Evolutionary conservation across 495 filamentous ascomycete genomes (phyloP), one percentile per base, ranked within the genome.

Genomic region (Penicillium samsonianum): DNA sequence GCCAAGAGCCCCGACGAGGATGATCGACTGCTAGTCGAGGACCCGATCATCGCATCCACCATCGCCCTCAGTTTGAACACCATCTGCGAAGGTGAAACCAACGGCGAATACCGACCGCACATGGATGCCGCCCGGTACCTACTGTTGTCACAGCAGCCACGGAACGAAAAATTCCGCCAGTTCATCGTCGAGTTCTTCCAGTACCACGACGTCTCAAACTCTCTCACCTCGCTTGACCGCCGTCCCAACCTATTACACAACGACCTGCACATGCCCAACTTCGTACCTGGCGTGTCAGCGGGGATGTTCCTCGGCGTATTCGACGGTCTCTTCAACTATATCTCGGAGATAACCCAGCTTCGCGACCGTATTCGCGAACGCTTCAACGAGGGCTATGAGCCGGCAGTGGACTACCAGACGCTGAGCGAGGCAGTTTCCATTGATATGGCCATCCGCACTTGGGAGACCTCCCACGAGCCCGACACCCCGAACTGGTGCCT

Each of bases 171-270:
- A 28, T 90, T 92, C 65, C 74, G 84, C 17, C 84, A 86, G 58
- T 96, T 96, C 67, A 88, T 96, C 61, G 82, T 90, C 69, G 92
- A 96, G 70, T 95, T 96, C 78, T 95, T 96, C 75, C 87, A 91
- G 70, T 96, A 95, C 63, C 90, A 95, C 72, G 89, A 92, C 61
- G 85, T 90, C 55, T 88, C 87, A 26, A 90, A 90, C 65, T 87
- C 92, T 38, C 79, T 96, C 50, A 91, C 92, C 26, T 84, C 84
- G 35, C 76, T 87, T 19, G 83, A 85, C 64, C 79, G 77, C 58
- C 74, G 78, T 17, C 79, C 75, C 3, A 74, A 80, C 12, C 74
- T 79, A 11, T 73, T 87, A 11, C 77, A 81, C 54, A 81, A 85
- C 51, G 84, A 86, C 50, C 83, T 88, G 71, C 78, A 81, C 7